These are phyloP conservation scores for Cryptococcus sp. DNA, from an alignment of 1,284 basidiomycete species.

Conservation along the genomic window DNA sequence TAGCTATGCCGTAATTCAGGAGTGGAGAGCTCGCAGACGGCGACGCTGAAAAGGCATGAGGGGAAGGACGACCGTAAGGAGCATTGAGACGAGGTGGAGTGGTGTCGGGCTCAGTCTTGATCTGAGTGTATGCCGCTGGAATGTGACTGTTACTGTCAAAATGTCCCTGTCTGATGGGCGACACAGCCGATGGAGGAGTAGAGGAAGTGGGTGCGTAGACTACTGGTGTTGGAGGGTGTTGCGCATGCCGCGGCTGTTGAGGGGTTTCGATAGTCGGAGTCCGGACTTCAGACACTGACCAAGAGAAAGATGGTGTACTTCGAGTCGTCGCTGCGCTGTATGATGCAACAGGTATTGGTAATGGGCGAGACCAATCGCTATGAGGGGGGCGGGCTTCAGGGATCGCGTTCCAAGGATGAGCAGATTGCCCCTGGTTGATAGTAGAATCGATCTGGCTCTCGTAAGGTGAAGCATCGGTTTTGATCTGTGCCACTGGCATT, in stretches of 20 bases:
- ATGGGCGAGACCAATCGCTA: no score
- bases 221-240: constrained; percentile 2
- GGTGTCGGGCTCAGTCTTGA: constrained; percentile 16
- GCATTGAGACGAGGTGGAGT: background rate
- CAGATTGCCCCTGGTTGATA: no score
- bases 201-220: background rate
- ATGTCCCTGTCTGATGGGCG: constrained; percentile 2
- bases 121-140: constrained; percentile 5
- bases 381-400: no score
- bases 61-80: background rate
- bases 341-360: no score
- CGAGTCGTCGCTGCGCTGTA: no score
- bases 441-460: no score
- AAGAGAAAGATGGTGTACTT: constrained; percentile 9
- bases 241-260: background rate
- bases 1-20: constrained; percentile 8
- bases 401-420: no score
- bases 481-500: no score
- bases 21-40: constrained; percentile 3
- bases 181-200: constrained; percentile 9
- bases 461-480: no score
- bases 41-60: background rate
- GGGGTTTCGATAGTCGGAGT: background rate
- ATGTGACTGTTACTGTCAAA: background rate
- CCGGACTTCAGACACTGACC: constrained; percentile 13